These are phyloP conservation scores for Tagetes erecta DNA, from an alignment of 129 eudicot genomes.

Conservation along the genomic window DNA sequence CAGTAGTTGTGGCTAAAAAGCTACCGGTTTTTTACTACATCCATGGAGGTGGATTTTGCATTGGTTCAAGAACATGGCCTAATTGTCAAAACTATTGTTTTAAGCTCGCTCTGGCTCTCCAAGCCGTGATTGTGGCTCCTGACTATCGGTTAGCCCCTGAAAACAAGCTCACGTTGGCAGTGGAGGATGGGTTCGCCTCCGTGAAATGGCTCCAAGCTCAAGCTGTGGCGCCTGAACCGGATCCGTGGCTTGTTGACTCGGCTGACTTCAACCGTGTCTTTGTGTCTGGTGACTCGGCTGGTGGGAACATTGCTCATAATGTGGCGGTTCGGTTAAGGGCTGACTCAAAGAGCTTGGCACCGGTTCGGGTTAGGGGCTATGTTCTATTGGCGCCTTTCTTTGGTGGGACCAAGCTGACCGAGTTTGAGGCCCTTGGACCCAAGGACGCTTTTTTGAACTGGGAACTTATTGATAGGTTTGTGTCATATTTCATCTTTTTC, in stretches of 20 bases:
- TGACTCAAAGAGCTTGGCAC: conserved; percentile 53
- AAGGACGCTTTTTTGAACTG: conserved; percentile 69
- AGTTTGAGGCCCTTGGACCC: conserved; percentile 73
- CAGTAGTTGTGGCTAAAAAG: conserved; percentile 31
- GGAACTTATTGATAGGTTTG: conserved; percentile 80
- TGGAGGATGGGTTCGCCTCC: conserved; percentile 61
- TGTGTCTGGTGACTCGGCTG: conserved; percentile 80
- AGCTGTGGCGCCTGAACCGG: conserved; percentile 52
- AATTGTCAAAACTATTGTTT: conserved; percentile 79
- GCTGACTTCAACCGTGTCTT: conserved; percentile 64
- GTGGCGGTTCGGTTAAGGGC: conserved; percentile 61
- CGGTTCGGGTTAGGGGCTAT: conserved; percentile 68
- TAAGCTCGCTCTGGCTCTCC: conserved; percentile 58
- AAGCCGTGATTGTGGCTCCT: conserved; percentile 63
- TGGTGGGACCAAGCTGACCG: conserved; percentile 66
- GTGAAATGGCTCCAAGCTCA: conserved; percentile 71
- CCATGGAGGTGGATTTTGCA: conserved; percentile 88
- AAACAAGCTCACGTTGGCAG: conserved; percentile 64
- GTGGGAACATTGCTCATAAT: conserved; percentile 79
- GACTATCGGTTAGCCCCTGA: conserved; percentile 86
- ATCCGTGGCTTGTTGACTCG: conserved; percentile 53
- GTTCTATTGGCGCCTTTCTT: conserved; percentile 74
- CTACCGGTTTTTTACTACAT: conserved; percentile 73
- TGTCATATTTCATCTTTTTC: background rate
- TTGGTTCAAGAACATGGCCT: conserved; percentile 85